Percentiles rank a stretch among this genome's conserved stretches.
phyloP scores from a whole-genome alignment of 2,329 filamentous ascomycete species.

The Trichophyton simii region DNA sequence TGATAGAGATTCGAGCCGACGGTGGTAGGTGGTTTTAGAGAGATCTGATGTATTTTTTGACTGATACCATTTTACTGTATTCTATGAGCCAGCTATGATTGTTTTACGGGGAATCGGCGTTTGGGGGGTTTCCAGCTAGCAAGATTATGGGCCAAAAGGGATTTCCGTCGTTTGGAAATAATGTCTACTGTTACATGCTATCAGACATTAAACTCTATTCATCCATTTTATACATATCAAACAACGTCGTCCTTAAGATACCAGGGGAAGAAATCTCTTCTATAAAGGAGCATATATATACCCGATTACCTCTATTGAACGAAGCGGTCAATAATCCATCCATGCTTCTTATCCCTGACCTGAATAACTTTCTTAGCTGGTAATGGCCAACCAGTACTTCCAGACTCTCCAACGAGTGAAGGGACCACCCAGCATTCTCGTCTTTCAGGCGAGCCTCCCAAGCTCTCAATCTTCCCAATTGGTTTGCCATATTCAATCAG shows the following conservation, averaged over 20 bases:
- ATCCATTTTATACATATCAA: background rate
- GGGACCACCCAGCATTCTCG: conserved; percentile 78
- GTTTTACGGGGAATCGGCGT: background rate
- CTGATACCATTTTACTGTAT: background rate
- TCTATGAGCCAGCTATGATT: background rate
- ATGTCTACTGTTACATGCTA: background rate
- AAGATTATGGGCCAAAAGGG: background rate
- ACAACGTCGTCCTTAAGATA: background rate
- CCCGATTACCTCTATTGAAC: conserved; percentile 15
- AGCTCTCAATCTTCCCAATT: conserved; percentile 60
- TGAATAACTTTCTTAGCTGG: conserved; percentile 76
- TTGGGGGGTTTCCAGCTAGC: background rate
- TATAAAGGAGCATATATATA: background rate
- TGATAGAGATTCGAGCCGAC: background rate
- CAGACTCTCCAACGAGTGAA: conserved; percentile 56
- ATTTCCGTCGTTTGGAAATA: background rate
- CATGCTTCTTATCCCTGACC: conserved; percentile 56
- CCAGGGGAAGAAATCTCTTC: background rate
- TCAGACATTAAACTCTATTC: background rate
- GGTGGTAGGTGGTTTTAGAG: background rate
- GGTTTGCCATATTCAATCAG: conserved; percentile 79
- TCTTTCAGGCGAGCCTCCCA: conserved; percentile 35
- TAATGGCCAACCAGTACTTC: conserved; percentile 67
- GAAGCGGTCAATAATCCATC: conserved; percentile 59
- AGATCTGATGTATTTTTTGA: background rate